Evolutionary conservation across 345 rosid species (phyloP), one percentile per base, ranked within the genome.

Genomic region (Heritiera fomes): DNA sequence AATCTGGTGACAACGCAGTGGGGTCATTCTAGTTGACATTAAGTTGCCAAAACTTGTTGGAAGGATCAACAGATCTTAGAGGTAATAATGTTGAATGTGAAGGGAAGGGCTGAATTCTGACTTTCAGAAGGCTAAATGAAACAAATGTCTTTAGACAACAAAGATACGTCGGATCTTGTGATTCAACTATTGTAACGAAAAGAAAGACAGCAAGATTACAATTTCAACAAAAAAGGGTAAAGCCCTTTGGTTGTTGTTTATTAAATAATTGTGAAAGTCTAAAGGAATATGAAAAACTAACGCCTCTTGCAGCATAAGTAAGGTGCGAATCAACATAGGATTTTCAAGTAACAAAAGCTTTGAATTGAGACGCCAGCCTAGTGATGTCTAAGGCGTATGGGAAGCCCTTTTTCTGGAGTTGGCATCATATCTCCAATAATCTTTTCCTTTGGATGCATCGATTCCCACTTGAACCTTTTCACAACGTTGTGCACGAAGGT

Each of bases 371-470:
- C 38, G 63, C 63, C 63, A 68, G 52, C 23, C 60, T 53, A 80
- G 75, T 78, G 83, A 0, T 41, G 79, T 1, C 18, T 46, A 18
- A 88, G 86, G 46, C 83, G 85, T 63, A 88, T 28, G 0, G 88
- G 86, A 13, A 88, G 91, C 9, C 87, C 89, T 20, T 74, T 79
- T 11, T 79, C 79, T 17, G 91, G 91, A 5, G 86, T 81, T 1
- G 91, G 89, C 86, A 85, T 87, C 89, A 87, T 85, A 45, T 84
- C 85, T 2, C 88, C 87, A 0, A 77, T 9, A 2, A 81, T 71
- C 76, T 80, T 84, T 55, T 88, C 89, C 1, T 52, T 41, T 0
- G 78, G 71, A 49, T 76, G 11, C 58, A 75, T 45, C 45, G 62
- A 13, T 4, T 62, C 61, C 78, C 78, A 76, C 18, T 64, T 40